Base-by-base conservation (phyloP, 306 rosid genomes). In the Lathyrus sativus region DNA sequence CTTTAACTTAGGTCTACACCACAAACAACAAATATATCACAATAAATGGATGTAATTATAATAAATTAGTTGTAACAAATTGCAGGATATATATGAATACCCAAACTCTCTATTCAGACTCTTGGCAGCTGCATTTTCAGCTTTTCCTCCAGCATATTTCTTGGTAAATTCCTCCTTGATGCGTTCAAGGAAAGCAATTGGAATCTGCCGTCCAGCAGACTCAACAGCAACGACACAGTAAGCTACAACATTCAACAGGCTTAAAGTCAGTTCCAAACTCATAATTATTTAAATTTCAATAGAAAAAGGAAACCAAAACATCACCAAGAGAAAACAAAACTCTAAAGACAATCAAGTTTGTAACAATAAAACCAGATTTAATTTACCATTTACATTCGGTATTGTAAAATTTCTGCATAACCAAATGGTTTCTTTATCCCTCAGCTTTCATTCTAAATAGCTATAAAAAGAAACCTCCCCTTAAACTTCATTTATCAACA, bases 151-250 rank as follows among this genome's bases (percentile, higher is more conserved):
- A 29, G 86, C 86, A 79, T 91, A 89, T 81, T 80, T 89, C 73
- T 89, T 81, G 79, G 79, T 67, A 71, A 91, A 91, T 18, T 89
- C 97, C 37, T 91, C 97, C 84, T 89, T 87, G 83, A 89, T 49
- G 14, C 96, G 82, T 78, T 91, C 97, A 17, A 91, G 97, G 76
- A 85, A 91, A 41, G 96, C 96, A 62, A 91, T 81, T 17, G 97
- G 97, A 72, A 82, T 62, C 84, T 89, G 96, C 56, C 95, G 76
- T 68, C 97, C 97, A 73, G 74, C 68, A 44, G 96, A 83, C 71
- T 91, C 96, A 48, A 85, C 85, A 4, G 97, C 97, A 42, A 89
- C 97, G 28, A 89, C 97, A 76, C 97, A 87, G 74, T 89, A 91
- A 42, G 95, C 97, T 91, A 76, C 76, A 74, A 70, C 28, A 72